Base-by-base conservation (phyloP, 306 rosid genomes). In the Sphenostylis stenocarpa region DNA sequence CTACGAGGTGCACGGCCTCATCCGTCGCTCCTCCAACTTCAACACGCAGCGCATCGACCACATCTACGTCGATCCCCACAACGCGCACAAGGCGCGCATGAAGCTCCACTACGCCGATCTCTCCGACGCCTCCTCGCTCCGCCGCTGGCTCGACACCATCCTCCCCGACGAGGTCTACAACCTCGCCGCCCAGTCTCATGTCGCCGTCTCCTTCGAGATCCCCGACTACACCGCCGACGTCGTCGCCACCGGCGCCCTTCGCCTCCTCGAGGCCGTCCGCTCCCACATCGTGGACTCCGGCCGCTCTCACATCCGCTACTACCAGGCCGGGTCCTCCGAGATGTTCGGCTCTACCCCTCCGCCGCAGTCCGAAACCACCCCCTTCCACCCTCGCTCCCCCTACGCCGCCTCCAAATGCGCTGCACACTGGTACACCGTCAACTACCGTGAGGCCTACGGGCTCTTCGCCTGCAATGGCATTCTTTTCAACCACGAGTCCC, bases 21-120 rank as follows among this genome's bases (percentile, higher is more conserved):
- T 95, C 84, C 96, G 99, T 8, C 90, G 99, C 44, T 92, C 99
- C 12, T 95, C 99, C 24, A 95, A 95, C 80, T 95, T 95, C 90
- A 95, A 95, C 81, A 92, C 97, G 17, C 99, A 95, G 71, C 86
- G 99, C 47, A 95, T 95, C 89, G 91, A 95, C 36, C 99, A 95
- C 91, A 96, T 96, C 91, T 96, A 96, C 84, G 90, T 96, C 56
- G 99, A 96, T 14, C 99, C 99, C 10, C 99, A 96, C 97, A 96
- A 92, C 88, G 91, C 91, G 63, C 88, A 87, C 87, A 96, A 96
- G 90, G 97, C 97, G 1, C 89, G 85, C 10, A 96, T 96, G 99
- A 96, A 96, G 87, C 99, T 96, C 62, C 99, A 96, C 92, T 96
- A 91, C 53, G 98, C 99, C 10, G 99, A 96, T 77, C 99, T 96